Percentiles rank a stretch among this genome's conserved stretches.
These are phyloP conservation scores for Lodderomyces elongisporus DNA, from an alignment of 1,139 yeast genomes.

Conservation along the genomic window DNA sequence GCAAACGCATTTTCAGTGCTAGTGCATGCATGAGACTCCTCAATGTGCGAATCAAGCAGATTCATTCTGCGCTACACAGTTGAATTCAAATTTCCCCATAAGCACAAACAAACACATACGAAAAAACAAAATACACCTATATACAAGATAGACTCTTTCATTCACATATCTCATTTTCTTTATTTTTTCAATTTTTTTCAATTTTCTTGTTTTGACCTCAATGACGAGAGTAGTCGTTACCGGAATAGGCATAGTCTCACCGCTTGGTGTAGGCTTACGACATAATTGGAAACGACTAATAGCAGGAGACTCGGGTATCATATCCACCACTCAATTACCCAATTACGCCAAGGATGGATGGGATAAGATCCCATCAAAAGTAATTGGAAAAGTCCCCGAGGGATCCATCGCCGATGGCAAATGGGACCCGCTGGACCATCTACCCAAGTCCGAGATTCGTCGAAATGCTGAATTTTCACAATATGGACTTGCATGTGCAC, in stretches of 20 bases:
- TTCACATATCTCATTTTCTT: no score
- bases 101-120: no score
- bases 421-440: conserved; percentile 47
- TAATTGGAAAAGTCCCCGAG: conserved; percentile 67
- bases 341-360: conserved; percentile 43
- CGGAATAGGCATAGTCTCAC: conserved; percentile 83
- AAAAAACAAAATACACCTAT: no score
- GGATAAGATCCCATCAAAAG: conserved; percentile 64
- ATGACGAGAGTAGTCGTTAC: conserved; percentile 69
- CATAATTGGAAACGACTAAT: conserved; percentile 52
- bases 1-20: no score
- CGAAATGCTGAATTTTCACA: conserved; percentile 71
- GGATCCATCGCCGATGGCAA: conserved; percentile 47
- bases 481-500: conserved; percentile 71
- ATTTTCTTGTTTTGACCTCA: background rate
- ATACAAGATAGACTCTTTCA: no score
- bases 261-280: conserved; percentile 69
- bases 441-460: conserved; percentile 45
- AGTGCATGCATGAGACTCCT: no score
- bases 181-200: no score
- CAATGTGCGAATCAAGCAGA: no score
- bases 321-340: conserved; percentile 47
- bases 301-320: conserved; percentile 49
- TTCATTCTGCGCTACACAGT: no score
- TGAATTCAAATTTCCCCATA: no score